These are phyloP conservation scores for Malus sieversii DNA, from an alignment of 306 rosid genomes.

Conservation along the genomic window DNA sequence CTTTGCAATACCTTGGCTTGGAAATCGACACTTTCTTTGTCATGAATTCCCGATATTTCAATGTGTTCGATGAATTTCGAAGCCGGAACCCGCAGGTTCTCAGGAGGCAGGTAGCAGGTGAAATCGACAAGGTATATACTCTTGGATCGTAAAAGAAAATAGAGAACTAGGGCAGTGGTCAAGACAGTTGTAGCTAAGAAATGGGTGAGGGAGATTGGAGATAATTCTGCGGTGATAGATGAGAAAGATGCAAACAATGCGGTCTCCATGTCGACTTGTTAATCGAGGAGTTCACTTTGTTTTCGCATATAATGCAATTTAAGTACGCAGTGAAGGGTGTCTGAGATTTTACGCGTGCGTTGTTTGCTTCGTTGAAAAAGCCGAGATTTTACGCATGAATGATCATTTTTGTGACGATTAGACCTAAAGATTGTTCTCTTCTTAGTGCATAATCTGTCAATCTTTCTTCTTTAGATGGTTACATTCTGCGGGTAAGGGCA, in stretches of 20 bases:
- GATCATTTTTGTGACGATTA: background rate
- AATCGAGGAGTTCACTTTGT: slow-evolving; percentile 8
- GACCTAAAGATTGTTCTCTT: background rate
- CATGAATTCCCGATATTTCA: background rate
- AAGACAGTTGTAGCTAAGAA: slow-evolving; percentile 25
- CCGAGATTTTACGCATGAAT: background rate
- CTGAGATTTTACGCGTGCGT: background rate
- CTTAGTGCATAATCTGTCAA: background rate
- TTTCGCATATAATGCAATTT: slow-evolving; percentile 2
- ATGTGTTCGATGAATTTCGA: slow-evolving; percentile 39
- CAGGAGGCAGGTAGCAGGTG: slow-evolving; percentile 49
- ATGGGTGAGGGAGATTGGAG: slow-evolving; percentile 21
- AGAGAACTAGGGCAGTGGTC: slow-evolving; percentile 19
- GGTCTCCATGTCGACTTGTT: slow-evolving; percentile 29
- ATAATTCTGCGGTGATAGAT: background rate
- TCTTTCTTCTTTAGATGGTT: background rate
- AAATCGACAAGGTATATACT: slow-evolving; percentile 55
- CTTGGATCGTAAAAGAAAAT: slow-evolving; percentile 17
- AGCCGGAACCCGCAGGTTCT: slow-evolving; percentile 25
- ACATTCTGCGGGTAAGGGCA: slow-evolving; percentile 12
- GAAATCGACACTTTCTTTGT: slow-evolving; percentile 30
- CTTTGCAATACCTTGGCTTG: slow-evolving; percentile 36
- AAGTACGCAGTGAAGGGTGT: background rate
- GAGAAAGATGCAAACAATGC: background rate
- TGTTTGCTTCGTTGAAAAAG: background rate